Base-by-base conservation (phyloP, 1,284 basidiomycete species). In the Ustilago loliicola region DNA sequence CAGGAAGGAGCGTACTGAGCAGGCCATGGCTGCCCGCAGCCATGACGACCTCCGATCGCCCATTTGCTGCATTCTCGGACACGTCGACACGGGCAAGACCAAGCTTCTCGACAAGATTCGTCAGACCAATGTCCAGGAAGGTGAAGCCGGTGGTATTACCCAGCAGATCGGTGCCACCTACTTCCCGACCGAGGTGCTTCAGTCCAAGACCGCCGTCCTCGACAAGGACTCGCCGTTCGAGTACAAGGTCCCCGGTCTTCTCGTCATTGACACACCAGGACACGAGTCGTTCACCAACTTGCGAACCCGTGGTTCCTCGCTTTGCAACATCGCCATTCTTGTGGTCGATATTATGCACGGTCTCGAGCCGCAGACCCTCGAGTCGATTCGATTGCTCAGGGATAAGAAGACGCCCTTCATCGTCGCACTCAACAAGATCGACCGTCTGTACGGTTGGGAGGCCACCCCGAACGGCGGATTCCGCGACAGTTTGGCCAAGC, bases 81-180 rank as follows among this genome's bases (percentile, higher is more conserved):
- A 99, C 87, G 97, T 99, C 90, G 97, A 99, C 89, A 99, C 96
- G 4, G 97, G 97, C 80, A 99, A 99, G 89, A 99, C 97, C 48
- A 99, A 98, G 88, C 88, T 99, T 56, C 89, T 99, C 79, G 97
- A 99, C 88, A 99, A 99, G 94, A 98, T 99, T 86, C 95, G 97
- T 83, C 96, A 99, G 92, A 99, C 96, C 9, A 98, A 98, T 82
- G 97, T 99, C 21, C 96, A 99, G 89, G 96, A 98, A 87, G 97
- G 97, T 69, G 97, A 99, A 90, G 97, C 97, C 1, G 97, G 97
- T 86, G 97, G 97, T 89, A 99, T 99, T 87, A 99, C 97, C 0
- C 97, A 99, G 88, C 97, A 99, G 87, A 99, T 99, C 81, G 97
- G 97, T 90, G 97, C 97, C n/a, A 99, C 97, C 0, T 99, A 97